Evolutionary conservation across 306 rosid genomes (phyloP).

Genomic region (Parietaria judaica): DNA sequence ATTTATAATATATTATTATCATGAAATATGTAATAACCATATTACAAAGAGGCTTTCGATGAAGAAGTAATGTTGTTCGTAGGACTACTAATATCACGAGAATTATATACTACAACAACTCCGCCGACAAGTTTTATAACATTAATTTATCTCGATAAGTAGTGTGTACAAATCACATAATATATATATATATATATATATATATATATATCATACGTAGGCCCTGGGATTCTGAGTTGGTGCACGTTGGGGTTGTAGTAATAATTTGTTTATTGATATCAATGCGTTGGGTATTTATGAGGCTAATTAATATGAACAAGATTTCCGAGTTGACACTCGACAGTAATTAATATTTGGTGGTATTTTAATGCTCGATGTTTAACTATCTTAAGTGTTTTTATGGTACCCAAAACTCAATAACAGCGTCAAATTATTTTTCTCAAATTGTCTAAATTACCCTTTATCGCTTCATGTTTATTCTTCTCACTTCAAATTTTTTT

Average conservation of each 20-base stretch:
- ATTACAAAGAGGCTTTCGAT: no score
- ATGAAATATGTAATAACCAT: no score
- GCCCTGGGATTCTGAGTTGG: conserved; percentile 29
- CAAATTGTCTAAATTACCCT: background rate
- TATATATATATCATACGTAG: conserved; percentile 14
- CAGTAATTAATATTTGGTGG: conserved; percentile 2
- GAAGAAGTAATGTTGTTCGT: no score
- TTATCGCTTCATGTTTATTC: background rate
- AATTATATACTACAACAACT: no score
- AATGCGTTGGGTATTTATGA: conserved; percentile 23
- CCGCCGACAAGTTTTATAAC: no score
- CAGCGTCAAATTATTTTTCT: no score
- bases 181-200: no score
- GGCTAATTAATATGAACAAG: conserved; percentile 28
- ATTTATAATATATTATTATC: no score
- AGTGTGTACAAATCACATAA: no score
- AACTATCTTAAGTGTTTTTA: background rate
- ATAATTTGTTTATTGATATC: conserved; percentile 29
- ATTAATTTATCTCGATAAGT: no score
- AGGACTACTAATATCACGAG: no score
- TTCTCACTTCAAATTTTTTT: no score
- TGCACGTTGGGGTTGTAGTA: conserved; percentile 14
- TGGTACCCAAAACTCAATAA: background rate
- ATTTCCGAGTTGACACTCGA: conserved; percentile 13
- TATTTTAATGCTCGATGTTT: background rate